Base-by-base conservation (phyloP, 2,329 filamentous ascomycete species). In the Phaeosphaeriaceae sp. region DNA sequence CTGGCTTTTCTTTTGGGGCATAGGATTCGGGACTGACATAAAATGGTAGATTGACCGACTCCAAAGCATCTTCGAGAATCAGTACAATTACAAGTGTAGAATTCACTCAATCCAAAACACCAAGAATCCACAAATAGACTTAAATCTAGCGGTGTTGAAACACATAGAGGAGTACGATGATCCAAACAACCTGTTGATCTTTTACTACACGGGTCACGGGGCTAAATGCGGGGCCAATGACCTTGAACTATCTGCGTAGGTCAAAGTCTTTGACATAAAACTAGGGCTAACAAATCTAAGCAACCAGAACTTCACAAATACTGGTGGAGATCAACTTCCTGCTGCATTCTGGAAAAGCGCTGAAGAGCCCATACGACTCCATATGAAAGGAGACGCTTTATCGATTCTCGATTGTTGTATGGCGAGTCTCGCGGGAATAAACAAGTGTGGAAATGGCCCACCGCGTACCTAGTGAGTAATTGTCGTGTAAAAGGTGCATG, bases 201-300 rank as follows among this genome's bases (percentile, higher is more conserved):
- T 71, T 4, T 72, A 70, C 37, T 71, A 71, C 43, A 68, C 63
- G 16, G 69, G 69, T 4, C 67, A 71, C 53, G 62, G 64, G 2
- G 16, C 36, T 9, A 40, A 46, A 29, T 20, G 35, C 6, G 29
- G 46, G 6, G n/a, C n/a, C n/a, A 32, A 46, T 8, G 37, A 28
- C 3, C 28, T 67, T 29, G 41, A 54, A 38, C 18, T 66, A 3
- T 33, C 54, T 9, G 52, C 56, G 64, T 67, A 58, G 48, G 59
- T 53, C 18, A 15, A 4, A 15, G 15, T 11, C 34, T 28, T 9
- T 37, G 8, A 18, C 38, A 3, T 5, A 17, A 36, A n/a, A n/a
- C n/a, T 15, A 8, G 4, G 3, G 11, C n/a, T 35, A 21, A 38
- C 17, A 12, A 15, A 32, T 13, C 28, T 18, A 33, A 30, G 28